Evolutionary conservation across 2,329 filamentous ascomycete species (phyloP).

Genomic region (Blumeria hordei): DNA sequence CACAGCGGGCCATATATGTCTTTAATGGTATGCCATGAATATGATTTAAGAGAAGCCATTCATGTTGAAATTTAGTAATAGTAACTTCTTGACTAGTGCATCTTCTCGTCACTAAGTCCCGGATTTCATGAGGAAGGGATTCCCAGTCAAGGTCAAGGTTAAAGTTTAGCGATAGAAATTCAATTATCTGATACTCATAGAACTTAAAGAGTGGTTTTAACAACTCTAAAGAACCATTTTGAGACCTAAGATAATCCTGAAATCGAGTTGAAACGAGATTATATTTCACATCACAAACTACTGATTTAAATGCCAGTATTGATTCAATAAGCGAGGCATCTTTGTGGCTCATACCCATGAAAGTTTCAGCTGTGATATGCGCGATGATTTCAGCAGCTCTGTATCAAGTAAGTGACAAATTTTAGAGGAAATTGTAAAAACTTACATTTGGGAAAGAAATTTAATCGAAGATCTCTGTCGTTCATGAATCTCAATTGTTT

Average conservation of each 20-base stretch:
- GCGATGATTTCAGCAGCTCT: slow-evolving; percentile 8
- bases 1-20: slow-evolving; percentile 8
- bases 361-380: slow-evolving; percentile 6
- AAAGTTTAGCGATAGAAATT: slow-evolving; percentile 23
- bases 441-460: slow-evolving; percentile 9
- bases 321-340: slow-evolving; percentile 17
- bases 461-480: slow-evolving; percentile 5
- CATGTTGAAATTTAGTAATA: slow-evolving; percentile 7
- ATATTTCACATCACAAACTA: background rate
- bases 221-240: slow-evolving; percentile 17
- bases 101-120: slow-evolving; percentile 21
- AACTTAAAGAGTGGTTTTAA: slow-evolving; percentile 5
- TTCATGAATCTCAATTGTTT: slow-evolving; percentile 7
- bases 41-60: slow-evolving; percentile 8
- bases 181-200: slow-evolving; percentile 18
- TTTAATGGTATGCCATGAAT: slow-evolving; percentile 5
- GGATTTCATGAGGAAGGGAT: slow-evolving; percentile 20
- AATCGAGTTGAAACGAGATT: slow-evolving; percentile 5
- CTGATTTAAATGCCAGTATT: slow-evolving; percentile 10
- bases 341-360: slow-evolving; percentile 12
- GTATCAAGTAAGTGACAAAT: background rate
- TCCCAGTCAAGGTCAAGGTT: slow-evolving; percentile 28
- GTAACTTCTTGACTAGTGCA: slow-evolving; percentile 18
- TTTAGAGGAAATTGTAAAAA: background rate
- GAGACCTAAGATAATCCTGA: slow-evolving; percentile 4